These are phyloP conservation scores for Termitomyces sp. DNA, from an alignment of 768 basidiomycete genomes.

Conservation along the genomic window DNA sequence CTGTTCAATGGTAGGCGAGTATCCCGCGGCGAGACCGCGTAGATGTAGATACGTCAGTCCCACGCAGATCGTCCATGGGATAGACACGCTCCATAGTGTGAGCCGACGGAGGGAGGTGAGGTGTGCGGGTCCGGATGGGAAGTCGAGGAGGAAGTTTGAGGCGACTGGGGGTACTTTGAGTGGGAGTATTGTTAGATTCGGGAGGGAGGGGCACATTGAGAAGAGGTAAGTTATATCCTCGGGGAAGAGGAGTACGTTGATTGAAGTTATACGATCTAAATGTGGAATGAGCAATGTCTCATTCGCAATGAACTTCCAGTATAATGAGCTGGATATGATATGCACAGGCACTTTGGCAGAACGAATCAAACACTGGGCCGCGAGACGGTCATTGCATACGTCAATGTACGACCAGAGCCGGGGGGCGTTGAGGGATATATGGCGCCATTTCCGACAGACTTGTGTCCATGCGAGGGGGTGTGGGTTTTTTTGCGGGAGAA, in stretches of 20 bases:
- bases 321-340: conserved; percentile 27
- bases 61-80: conserved; percentile 32
- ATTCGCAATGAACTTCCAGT: neutral
- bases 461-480: conserved; percentile 40
- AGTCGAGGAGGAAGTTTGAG: conserved; percentile 21
- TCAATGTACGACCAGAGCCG: conserved; percentile 42
- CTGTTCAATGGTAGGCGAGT: conserved; percentile 32
- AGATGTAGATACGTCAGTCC: conserved; percentile 34
- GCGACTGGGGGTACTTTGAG: conserved; percentile 33
- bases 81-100: conserved; percentile 31
- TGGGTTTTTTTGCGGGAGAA: conserved; percentile 25
- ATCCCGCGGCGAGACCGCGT: conserved; percentile 28
- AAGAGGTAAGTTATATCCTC: conserved; percentile 33
- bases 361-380: conserved; percentile 34
- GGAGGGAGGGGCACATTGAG: conserved; percentile 21
- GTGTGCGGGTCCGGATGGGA: conserved; percentile 1
- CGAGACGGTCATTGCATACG: conserved; percentile 31
- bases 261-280: conserved; percentile 29
- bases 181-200: conserved; percentile 30
- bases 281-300: conserved; percentile 20
- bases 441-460: conserved; percentile 39
- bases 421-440: conserved; percentile 31
- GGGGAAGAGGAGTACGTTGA: conserved; percentile 37
- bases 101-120: conserved; percentile 33
- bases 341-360: conserved; percentile 35